Evolutionary conservation across 1,139 yeast genomes (phyloP), one percentile per base, ranked within the genome.

Genomic region (Yamadazyma jaroonii): DNA sequence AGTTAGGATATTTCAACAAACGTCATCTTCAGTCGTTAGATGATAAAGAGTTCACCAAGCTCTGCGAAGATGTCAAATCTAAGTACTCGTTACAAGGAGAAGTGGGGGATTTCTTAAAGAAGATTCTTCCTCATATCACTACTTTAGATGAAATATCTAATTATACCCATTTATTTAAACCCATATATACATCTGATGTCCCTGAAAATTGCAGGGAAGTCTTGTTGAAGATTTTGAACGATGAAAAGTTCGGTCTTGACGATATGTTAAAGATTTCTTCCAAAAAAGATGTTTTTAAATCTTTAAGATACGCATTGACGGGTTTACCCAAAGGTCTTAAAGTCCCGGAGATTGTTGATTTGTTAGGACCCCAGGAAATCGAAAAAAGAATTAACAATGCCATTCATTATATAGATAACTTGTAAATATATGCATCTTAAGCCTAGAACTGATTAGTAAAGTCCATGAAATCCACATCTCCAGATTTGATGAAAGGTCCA

Each of bases 1-100:
- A 92, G 57, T 69, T 92, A 35, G 65, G 69, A 48, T 85, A 64
- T 57, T 85, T 92, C 62, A 90, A 92, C 60, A 85, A 84, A 53
- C 87, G 84, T 53, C 58, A 84, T 28, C 21, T 48, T 9, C 29
- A 22, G 6, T 22, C 24, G 8, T 44, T 54, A 15, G 58, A 71
- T 31, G 61, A 66, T 0, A 45, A 38, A 2, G 53, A 55, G 35
- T 58, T 77, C 11, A 46, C 54, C 0, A 45, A 54, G 6, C 48
- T 75, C 9, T 62, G 73, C 31, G 27, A 38, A 2, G 25, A 36
- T 13, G 40, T 45, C n/a, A 17, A 39, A 9, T 47, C 43, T 25
- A 9, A 24, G 5, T 34, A 10, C 15, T 14, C 31, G 28, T 9
- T 31, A 3, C 20, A 17, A 14, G 26, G 25, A 8, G 29, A 9